Base-by-base conservation (phyloP, 352 stramenopile genomes). In the Elongisporangium anandrum region DNA sequence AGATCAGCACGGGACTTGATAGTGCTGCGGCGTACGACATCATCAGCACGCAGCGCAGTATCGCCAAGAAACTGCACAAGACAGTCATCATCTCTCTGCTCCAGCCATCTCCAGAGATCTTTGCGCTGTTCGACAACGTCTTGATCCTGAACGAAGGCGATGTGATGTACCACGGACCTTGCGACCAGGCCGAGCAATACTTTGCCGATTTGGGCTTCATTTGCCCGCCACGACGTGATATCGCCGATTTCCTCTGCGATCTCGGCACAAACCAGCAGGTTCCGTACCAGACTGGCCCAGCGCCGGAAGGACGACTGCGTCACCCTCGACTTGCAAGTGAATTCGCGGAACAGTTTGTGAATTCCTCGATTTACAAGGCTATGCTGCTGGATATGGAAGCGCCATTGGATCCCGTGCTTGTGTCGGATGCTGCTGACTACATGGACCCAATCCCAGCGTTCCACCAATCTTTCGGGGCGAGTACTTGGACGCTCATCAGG, bases 51-150 rank as follows among this genome's bases (percentile, higher is more conserved):
- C 64, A 79, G 54, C 65, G 70, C 16, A 77, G 63, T 41, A 61
- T 84, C 23, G 72, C 77, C 6, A 60, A 85, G 60, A 55, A 57
- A 15, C 64, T 90, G n/a, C 58, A 73, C 56, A 72, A 77, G 53
- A 88, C 79, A 1, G 60, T 75, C 17, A 71, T 94, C 34, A 79
- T 97, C 16, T 89, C 86, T 8, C 69, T 98, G 9, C 68, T 97
- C 22, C 78, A 98, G 72, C 94, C 95, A 24, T 83, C 94, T 16
- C 95, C 95, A 10, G 94, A 98, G 73, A 90, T 96, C 9, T 92
- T 96, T 26, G 81, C 75, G 20, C 72, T 98, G 16, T 98, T 98
- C 65, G 95, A 98, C 68, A 85, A 98, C 58, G 66, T 98, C 16
- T 81, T 98, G 34, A 47, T 98, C n/a, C 63, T 98, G 20, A 90